These are phyloP conservation scores for Chaetomiaceae sp. DNA, from an alignment of 2,329 filamentous ascomycete genomes.

Conservation along the genomic window DNA sequence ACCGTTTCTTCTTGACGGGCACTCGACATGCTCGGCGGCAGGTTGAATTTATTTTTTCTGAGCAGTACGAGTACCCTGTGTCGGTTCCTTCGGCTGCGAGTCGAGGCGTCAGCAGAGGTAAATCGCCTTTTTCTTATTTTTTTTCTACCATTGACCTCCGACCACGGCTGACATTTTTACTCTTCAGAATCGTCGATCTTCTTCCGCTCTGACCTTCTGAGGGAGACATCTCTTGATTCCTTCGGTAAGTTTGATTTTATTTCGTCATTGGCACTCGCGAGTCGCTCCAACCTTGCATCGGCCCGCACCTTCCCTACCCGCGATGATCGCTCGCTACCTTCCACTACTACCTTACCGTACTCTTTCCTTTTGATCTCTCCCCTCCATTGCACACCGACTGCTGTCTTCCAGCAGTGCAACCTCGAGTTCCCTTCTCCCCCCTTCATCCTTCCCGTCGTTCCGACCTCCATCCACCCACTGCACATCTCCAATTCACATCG, in stretches of 20 bases:
- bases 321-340: too few species aligned
- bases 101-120: background rate
- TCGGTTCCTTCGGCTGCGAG: background rate
- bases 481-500: too few species aligned
- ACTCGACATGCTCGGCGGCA: background rate
- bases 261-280: background rate
- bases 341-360: too few species aligned
- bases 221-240: too few species aligned
- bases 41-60: constrained; percentile 1
- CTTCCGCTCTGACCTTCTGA: background rate
- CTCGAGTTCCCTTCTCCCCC: too few species aligned
- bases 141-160: background rate
- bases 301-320: too few species aligned
- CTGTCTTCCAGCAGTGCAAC: too few species aligned
- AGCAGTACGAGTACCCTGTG: background rate
- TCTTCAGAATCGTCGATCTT: background rate
- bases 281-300: too few species aligned
- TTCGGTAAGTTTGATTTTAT: background rate
- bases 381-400: too few species aligned
- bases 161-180: background rate
- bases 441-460: too few species aligned
- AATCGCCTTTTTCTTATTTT: background rate
- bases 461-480: too few species aligned
- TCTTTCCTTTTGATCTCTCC: too few species aligned
- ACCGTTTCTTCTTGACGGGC: background rate